Evolutionary conservation across 352 stramenopile genomes (phyloP), one percentile per base, ranked within the genome.

Genomic region (Pythium rhizo-oryzae): DNA sequence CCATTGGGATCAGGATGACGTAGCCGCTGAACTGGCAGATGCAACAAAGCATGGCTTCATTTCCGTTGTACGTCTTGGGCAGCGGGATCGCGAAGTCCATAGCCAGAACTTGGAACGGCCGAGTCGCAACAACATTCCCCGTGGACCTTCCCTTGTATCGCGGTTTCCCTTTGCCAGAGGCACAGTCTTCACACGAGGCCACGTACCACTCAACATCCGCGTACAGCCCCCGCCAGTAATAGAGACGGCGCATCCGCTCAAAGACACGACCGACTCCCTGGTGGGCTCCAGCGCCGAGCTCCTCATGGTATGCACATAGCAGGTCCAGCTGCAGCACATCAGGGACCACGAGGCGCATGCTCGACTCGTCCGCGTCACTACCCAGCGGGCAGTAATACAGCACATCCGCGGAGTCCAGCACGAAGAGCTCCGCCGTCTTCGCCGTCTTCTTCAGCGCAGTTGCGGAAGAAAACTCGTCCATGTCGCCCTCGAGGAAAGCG

Each of bases 61-160:
- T 52, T 7, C 63, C 63, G 0, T 37, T 24, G 30, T 11, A 19
- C 3, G 55, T 65, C 24, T 24, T 30, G 0, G 63, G 54, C 2
- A 70, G 33, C 0, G 63, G 55, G 4, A 23, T 52, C 1, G 55
- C 63, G 30, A 65, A 60, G 39, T 70, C 55, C 63, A 70, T 64
- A 0, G 55, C 44, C 0, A 70, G 1, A 8, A 59, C 44, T 13
- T 59, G 54, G 9, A 70, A 70, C 0, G 44, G 63, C 6, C 63
- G 55, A 12, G 7, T 50, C 1, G 63, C 55, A 0, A n/a, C n/a
- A 2, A 70, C 37, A 19, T 70, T 70, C 0, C 63, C 54, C 18
- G 13, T 5, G 11, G 33, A 39, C 19, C 8, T 53, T n/a, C 18
- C 12, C 11, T 39, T 39, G 33, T 57, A 69, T 46, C 43, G 25